Base-by-base conservation (phyloP, 2,329 filamentous ascomycete species). In the Neonectria hederae region DNA sequence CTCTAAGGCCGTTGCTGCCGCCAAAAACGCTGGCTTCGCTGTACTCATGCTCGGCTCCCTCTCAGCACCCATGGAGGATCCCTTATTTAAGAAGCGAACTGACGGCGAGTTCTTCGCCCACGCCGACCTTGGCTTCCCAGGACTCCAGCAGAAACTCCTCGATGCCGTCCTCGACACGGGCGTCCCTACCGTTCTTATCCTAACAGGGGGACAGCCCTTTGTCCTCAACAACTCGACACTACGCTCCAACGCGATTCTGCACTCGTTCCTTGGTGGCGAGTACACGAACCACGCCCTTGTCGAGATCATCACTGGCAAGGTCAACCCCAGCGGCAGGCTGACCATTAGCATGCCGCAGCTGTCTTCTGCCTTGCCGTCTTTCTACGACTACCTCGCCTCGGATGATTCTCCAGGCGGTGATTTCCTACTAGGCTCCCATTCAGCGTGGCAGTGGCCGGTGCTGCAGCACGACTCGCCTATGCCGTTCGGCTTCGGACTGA, bases 301-400 rank as follows among this genome's bases (percentile, higher is more conserved):
- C 2, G 88, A 90, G 68, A 82, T 91, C 5, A 79, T 91, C 2
- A 90, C 89, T 55, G 89, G 89, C 11, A 82, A 85, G 35, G 80
- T 86, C 22, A 89, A 89, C 72, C 88, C 89, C 0, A 77, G 76
- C 48, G 76, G 74, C n/a, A 77, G 77, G 56, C 66, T 77, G 10
- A 75, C 76, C 0, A 80, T 86, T 11, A 83, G 81, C 2, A 83
- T 85, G 77, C 83, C 83, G 0, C 83, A 83, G 79, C 76, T 73
- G 3, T 72, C 78, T 5, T 76, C 80, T n/a, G 75, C 80, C 10
- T 68, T 76, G 5, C 90, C 89, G 57, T 83, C 90, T 59, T 89
- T 91, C 74, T 91, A 92, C 76, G 85, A 90, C 30, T 84, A 90
- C 74, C 90, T 92, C 76, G 82, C 82, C 0, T 83, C 83, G 3